Evolutionary conservation across 1,284 basidiomycete species (phyloP), one percentile per base, ranked within the genome.

Genomic region (Laetiporus sulphureus): DNA sequence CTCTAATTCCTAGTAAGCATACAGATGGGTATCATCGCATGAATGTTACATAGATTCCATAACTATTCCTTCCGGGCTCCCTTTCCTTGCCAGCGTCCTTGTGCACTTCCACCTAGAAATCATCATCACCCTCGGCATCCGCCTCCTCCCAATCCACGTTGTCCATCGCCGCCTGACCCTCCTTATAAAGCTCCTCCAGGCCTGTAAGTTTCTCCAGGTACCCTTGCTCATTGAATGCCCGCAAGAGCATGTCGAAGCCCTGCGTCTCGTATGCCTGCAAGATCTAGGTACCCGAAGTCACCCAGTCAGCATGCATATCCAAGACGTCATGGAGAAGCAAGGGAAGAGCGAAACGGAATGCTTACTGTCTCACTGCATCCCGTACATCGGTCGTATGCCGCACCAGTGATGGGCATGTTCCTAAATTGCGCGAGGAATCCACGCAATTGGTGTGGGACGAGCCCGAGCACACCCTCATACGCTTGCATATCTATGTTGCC

Each of bases 381-480:
- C 0, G 94, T 97, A 59, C 96, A 99, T 35, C 75, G 71, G 42
- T 87, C 77, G 59, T 89, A 99, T 0, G 93, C 90, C 2, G 84
- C 78, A 0, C 93, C 95, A 0, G 84, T 79, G 41, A 99, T 81
- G 23, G 81, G 77, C 52, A 95, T 67, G 31, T 82, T 92, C 36
- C 81, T 73, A 72, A 96, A 99, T 47, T 89, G 83, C 4, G 82
- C 78, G 7, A 99, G 70, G 67, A 83, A 91, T 0, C 94, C 96
- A 1, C 96, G 79, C 4, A 99, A 69, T 59, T 98, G 95, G 60
- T 99, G 96, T 1, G 95, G 95, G 0, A 97, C 86, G 2, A 84
- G 67, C 0, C 94, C 94, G 1, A 98, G 74, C 0, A 89, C 68
- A 60, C 87, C 69, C 59, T 55, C 68, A 36, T 54, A 61, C 49